phyloP scores from a whole-genome alignment of 176 grass and related monocot genomes.

The Lolium perenne region DNA sequence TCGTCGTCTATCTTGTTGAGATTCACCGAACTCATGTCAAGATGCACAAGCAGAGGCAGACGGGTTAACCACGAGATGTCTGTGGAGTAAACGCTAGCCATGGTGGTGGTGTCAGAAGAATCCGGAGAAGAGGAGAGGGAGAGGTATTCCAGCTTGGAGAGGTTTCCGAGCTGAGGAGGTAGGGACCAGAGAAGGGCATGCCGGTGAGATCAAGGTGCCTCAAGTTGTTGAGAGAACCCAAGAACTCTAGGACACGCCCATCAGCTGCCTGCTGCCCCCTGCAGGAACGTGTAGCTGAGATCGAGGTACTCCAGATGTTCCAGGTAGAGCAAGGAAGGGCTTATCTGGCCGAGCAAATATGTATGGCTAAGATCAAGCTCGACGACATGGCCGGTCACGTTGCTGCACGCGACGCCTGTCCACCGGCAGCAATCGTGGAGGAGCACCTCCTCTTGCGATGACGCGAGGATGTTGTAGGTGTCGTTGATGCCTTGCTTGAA shows the following conservation, averaged over 20 bases:
- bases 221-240: neutral
- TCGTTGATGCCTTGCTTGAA: too few species aligned
- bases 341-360: neutral
- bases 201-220: conserved; percentile 20
- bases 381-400: too few species aligned
- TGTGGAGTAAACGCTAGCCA: neutral
- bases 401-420: too few species aligned
- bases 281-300: neutral
- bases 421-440: too few species aligned
- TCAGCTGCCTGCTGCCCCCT: neutral
- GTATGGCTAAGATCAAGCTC: neutral
- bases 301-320: too few species aligned
- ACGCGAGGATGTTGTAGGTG: too few species aligned
- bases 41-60: too few species aligned
- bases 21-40: too few species aligned
- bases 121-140: neutral
- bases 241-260: neutral
- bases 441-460: too few species aligned
- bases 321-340: too few species aligned
- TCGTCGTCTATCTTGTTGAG: too few species aligned
- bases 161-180: conserved; percentile 17
- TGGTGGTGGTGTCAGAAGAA: neutral
- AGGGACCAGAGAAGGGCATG: neutral
- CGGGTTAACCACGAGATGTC: neutral
- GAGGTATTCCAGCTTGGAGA: neutral